Base-by-base conservation (phyloP, 257 asterid genomes). In the Parsonsia alboflavescens region DNA sequence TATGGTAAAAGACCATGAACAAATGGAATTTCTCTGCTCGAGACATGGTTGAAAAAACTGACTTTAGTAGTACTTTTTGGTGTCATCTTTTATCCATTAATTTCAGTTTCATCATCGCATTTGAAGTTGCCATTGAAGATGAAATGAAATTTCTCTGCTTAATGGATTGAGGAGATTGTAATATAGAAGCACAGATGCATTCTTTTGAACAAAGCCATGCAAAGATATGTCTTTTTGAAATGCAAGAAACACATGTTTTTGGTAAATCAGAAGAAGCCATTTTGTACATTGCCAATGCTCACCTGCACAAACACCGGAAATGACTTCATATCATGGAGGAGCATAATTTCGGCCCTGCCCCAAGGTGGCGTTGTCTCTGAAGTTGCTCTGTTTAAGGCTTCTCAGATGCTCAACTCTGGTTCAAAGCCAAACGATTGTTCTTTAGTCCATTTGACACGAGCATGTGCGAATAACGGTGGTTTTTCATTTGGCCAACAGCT, bases 401-500 rank as follows among this genome's bases (percentile, higher is more conserved):
- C 82, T 75, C 87, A 75, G 75, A 56, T 81, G 46, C 49, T 77
- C 70, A 81, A 80, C 52, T 86, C 86, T 68, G 86, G 78, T 71
- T 82, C 84, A n/a, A 82, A 75, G 65, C 85, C 81, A 10, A 61
- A 77, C 79, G 82, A 76, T 30, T 82, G 75, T 74, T 45, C 71
- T 71, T 70, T 92, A 6, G 91, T 88, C 79, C 84, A 83, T 16
- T 81, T 90, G 81, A 85, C 74, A 81, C 91, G 95, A 45, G 82
- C 76, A 48, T 88, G 84, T 75, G 68, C 91, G 7, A 77, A 74
- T 5, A 50, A 73, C 21, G 85, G 86, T 33, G 79, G 68, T 22
- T 84, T 89, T 76, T 79, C 87, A 1, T 79, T 78, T 9, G 90
- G 92, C 36, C 87, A 88, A 71, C 93, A 88, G 88, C 87, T 91